Percentiles rank a stretch among this genome's conserved stretches.
These are phyloP conservation scores for Phytopythium helicoides DNA, from an alignment of 352 stramenopile species.

Conservation along the genomic window DNA sequence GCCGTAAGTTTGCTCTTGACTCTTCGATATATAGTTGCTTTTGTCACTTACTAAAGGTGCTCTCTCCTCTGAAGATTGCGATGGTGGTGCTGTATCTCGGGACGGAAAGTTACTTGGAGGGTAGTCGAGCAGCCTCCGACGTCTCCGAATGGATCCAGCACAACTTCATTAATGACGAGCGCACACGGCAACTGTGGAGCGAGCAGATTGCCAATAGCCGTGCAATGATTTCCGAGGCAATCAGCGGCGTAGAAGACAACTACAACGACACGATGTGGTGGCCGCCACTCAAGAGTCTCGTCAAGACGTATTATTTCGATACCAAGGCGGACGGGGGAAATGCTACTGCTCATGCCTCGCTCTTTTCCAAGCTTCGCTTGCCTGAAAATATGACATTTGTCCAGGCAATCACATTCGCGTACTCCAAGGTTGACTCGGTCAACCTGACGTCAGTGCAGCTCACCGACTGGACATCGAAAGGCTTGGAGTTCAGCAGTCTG, in stretches of 20 bases:
- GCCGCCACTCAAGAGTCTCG: constrained; percentile 75
- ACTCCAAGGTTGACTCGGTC: constrained; percentile 82
- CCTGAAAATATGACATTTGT: constrained; percentile 85
- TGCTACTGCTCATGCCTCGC: constrained; percentile 32
- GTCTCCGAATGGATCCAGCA: constrained; percentile 81
- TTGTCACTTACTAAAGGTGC: too few species aligned
- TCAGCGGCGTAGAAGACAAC: constrained; percentile 79
- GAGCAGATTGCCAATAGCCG: constrained; percentile 83
- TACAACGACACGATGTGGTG: constrained; percentile 91
- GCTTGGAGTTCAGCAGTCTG: constrained; percentile 79
- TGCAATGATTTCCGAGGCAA: constrained; percentile 73
- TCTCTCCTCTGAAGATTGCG: too few species aligned
- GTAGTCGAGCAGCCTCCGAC: constrained; percentile 65
- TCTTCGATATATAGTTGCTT: too few species aligned
- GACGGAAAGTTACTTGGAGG: constrained; percentile 86
- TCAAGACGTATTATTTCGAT: constrained; percentile 84
- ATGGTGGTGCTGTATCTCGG: constrained; percentile 84
- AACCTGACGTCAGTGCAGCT: constrained; percentile 84
- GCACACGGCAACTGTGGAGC: constrained; percentile 75
- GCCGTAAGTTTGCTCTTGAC: too few species aligned
- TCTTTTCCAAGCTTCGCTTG: constrained; percentile 55
- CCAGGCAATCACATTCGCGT: constrained; percentile 68
- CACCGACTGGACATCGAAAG: constrained; percentile 84
- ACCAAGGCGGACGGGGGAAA: constrained; percentile 59
- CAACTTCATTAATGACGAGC: constrained; percentile 88